These are phyloP conservation scores for Tetrapisispora arboricola DNA, from an alignment of 805 yeast species.

Conservation along the genomic window DNA sequence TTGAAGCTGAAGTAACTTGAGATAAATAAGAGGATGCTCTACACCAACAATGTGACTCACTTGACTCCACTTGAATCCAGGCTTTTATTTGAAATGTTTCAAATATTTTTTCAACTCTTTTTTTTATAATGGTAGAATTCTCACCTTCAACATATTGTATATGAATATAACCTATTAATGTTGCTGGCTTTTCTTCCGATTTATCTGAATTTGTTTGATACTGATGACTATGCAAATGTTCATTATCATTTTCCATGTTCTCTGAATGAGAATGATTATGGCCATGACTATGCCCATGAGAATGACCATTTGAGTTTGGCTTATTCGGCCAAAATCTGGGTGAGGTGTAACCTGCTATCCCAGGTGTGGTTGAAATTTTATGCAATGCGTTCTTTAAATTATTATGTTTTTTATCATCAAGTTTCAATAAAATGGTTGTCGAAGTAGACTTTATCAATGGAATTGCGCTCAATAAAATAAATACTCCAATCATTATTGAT, in stretches of 20 bases:
- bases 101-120: conserved; percentile 49
- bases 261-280: conserved; percentile 11
- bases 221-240: conserved; percentile 26
- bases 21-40: conserved; percentile 23
- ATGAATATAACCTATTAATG: conserved; percentile 70
- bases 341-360: conserved; percentile 74
- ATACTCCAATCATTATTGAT: conserved; percentile 71
- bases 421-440: conserved; percentile 52
- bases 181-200: conserved; percentile 17
- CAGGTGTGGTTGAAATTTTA: conserved; percentile 60
- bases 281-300: conserved; percentile 23
- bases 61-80: conserved; percentile 60
- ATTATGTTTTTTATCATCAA: conserved; percentile 51
- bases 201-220: conserved; percentile 22
- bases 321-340: conserved; percentile 83
- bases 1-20: background rate
- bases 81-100: conserved; percentile 39
- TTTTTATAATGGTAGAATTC: conserved; percentile 48
- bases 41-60: conserved; percentile 62
- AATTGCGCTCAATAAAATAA: conserved; percentile 71
- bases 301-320: conserved; percentile 18
- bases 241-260: conserved; percentile 8
- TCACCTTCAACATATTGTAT: conserved; percentile 62
- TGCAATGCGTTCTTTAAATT: conserved; percentile 52
- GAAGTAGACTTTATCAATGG: conserved; percentile 82